A percentile compares a stretch with the other conserved stretches of the same genome.
Evolutionary conservation across 129 eudicot species (phyloP).

Genomic region (Flaveria sonorensis): DNA sequence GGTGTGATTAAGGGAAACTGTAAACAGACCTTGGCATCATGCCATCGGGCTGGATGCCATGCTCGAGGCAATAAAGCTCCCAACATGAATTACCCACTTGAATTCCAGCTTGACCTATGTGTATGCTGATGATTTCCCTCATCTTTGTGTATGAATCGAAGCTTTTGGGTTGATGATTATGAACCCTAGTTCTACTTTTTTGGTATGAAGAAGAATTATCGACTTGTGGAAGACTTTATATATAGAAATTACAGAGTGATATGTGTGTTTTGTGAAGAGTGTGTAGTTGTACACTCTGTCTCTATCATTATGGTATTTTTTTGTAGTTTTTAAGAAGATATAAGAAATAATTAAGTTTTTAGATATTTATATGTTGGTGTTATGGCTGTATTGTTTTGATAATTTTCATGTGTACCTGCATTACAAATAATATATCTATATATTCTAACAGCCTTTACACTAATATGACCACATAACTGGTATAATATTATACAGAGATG

Average conservation of each 20-base stretch:
- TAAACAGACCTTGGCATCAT: constrained; percentile 74
- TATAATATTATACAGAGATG: no score
- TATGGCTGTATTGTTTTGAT: no score
- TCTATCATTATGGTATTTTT: constrained; percentile 23
- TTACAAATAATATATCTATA: no score
- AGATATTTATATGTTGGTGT: no score
- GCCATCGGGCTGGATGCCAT: constrained; percentile 93
- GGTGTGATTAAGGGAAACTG: background rate
- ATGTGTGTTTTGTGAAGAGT: background rate
- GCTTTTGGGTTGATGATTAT: background rate
- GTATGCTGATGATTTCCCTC: constrained; percentile 96
- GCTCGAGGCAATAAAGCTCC: constrained; percentile 93
- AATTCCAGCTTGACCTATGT: constrained; percentile 95
- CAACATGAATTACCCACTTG: constrained; percentile 95
- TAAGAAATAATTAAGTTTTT: no score
- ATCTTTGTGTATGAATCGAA: constrained; percentile 34
- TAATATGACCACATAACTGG: no score
- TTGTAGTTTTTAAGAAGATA: background rate
- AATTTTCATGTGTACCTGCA: no score
- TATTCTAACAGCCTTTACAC: no score
- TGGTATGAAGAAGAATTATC: background rate
- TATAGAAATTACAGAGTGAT: constrained; percentile 8
- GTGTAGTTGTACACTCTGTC: constrained; percentile 16
- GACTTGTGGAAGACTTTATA: constrained; percentile 20
- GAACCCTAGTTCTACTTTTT: background rate